Conservation (phyloP, 2,329 filamentous ascomycete species). For the Aspergillus ochraceus region DNA sequence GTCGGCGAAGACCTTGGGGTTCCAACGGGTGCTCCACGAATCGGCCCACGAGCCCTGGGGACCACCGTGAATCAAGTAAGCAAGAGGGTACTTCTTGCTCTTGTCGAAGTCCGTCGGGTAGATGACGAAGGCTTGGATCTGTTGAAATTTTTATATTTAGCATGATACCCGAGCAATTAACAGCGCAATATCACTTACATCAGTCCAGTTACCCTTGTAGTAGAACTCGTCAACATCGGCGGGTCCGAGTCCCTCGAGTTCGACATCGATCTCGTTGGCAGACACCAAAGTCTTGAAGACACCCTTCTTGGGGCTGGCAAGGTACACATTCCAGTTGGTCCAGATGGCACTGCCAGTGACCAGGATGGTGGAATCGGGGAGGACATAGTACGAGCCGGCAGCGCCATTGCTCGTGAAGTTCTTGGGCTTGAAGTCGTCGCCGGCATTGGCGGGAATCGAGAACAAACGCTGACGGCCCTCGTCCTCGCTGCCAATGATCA, state of each 20-base stretch:
- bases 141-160: conserved; percentile 8
- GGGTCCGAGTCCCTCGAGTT: conserved; percentile 35
- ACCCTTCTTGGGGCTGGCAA: conserved; percentile 29
- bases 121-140: conserved; percentile 43
- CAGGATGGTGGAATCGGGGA: conserved; percentile 33
- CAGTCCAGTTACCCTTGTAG: conserved; percentile 36
- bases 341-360: conserved; percentile 37
- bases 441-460: conserved; percentile 33
- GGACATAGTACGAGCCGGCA: conserved; percentile 29
- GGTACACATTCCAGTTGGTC: conserved; percentile 38
- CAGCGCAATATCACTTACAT: conserved; percentile 23
- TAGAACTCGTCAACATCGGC: conserved; percentile 40
- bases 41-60: conserved; percentile 76
- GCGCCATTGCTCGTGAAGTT: conserved; percentile 39
- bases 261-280: conserved; percentile 42
- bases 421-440: conserved; percentile 32
- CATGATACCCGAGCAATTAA: not conserved
- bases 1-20: conserved; percentile 80
- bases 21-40: conserved; percentile 80
- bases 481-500: conserved; percentile 76
- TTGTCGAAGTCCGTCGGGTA: conserved; percentile 61
- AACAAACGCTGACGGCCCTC: conserved; percentile 55
- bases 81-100: conserved; percentile 73
- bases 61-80: conserved; percentile 79
- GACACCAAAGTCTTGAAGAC: conserved; percentile 31